These are phyloP conservation scores for Rhizophagus sp. DNA, from an alignment of 192 early-diverging fungal species.

Conservation along the genomic window DNA sequence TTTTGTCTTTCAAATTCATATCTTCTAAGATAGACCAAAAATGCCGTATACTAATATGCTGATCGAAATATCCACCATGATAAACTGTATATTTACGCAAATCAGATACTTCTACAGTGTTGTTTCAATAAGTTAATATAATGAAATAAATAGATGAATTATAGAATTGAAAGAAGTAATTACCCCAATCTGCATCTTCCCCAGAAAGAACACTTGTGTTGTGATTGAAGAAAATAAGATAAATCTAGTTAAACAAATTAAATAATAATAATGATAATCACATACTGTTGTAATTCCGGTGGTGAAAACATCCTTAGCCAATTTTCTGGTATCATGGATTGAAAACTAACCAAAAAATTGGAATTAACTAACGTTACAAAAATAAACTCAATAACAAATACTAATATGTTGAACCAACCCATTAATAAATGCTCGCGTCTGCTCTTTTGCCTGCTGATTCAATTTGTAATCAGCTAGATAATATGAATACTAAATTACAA, in stretches of 20 bases:
- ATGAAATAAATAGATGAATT: slow-evolving; percentile 13
- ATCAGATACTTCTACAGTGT: slow-evolving; percentile 59
- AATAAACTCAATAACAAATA: slow-evolving; percentile 48
- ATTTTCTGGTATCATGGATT: slow-evolving; percentile 67
- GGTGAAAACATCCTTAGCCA: slow-evolving; percentile 91
- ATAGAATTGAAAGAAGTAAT: not conserved
- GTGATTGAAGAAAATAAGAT: not conserved
- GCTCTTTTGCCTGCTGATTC: slow-evolving; percentile 66
- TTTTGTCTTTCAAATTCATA: slow-evolving; percentile 59
- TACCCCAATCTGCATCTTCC: slow-evolving; percentile 63
- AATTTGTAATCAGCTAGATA: slow-evolving; percentile 75
- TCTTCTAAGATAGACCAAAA: slow-evolving; percentile 71
- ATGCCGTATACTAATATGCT: slow-evolving; percentile 65
- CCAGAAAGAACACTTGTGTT: slow-evolving; percentile 54
- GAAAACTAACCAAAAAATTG: slow-evolving; percentile 35
- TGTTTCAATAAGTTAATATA: slow-evolving; percentile 27
- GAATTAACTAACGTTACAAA: slow-evolving; percentile 27
- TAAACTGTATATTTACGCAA: slow-evolving; percentile 64
- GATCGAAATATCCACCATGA: slow-evolving; percentile 67
- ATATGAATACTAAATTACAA: slow-evolving; percentile 73
- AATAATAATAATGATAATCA: not conserved
- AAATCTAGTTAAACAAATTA: not conserved
- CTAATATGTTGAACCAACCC: slow-evolving; percentile 54
- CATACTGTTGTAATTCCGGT: slow-evolving; percentile 72
- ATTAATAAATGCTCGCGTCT: slow-evolving; percentile 71